These are phyloP conservation scores for Leucosporidium yakuticum DNA, from an alignment of 768 basidiomycete species.

Conservation along the genomic window DNA sequence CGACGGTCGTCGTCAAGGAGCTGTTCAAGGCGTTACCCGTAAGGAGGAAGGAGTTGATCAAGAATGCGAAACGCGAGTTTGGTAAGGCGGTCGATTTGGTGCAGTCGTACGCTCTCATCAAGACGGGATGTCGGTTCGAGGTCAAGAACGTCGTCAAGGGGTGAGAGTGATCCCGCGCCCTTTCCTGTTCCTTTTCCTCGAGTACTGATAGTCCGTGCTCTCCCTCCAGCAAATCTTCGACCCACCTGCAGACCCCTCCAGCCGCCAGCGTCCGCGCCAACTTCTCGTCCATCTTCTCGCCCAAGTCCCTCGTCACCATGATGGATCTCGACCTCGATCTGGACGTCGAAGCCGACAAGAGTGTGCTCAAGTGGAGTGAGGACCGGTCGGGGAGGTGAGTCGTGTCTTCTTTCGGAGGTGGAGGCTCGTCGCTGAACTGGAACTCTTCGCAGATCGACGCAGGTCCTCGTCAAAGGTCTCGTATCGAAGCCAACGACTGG, in stretches of 20 bases:
- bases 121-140: slow-evolving; percentile 60
- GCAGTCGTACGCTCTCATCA: slow-evolving; percentile 82
- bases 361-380: slow-evolving; percentile 43
- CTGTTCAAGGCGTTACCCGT: slow-evolving; percentile 82
- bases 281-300: slow-evolving; percentile 74
- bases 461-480: slow-evolving; percentile 64
- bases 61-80: slow-evolving; percentile 83
- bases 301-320: slow-evolving; percentile 67
- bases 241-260: slow-evolving; percentile 69
- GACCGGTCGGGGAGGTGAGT: slow-evolving; percentile 12
- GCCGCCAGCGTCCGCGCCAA: slow-evolving; percentile 57
- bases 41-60: slow-evolving; percentile 79
- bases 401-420: too few species aligned
- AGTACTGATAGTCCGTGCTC: not conserved
- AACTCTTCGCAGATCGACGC: slow-evolving; percentile 24
- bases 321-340: slow-evolving; percentile 67
- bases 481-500: slow-evolving; percentile 75
- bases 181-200: not conserved
- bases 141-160: slow-evolving; percentile 69
- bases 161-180: slow-evolving; percentile 48
- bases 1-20: slow-evolving; percentile 64
- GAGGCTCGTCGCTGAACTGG: not conserved
- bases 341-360: slow-evolving; percentile 61
- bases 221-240: slow-evolving; percentile 45
- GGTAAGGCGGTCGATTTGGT: slow-evolving; percentile 73